Conservation (phyloP, 805 yeast species). For the Saccharomycopsis microspora region DNA sequence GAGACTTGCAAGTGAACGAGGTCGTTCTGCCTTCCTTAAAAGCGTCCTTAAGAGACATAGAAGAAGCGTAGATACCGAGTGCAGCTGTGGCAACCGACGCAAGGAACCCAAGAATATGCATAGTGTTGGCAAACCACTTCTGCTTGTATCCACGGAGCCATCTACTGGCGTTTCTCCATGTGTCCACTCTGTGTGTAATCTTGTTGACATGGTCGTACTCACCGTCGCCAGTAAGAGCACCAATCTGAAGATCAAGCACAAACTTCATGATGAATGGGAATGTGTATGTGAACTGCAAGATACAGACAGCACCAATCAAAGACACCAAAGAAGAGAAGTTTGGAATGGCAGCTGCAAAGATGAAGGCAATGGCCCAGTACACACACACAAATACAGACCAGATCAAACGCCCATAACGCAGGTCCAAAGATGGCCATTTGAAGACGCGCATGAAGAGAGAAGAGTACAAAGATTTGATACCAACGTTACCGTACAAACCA, state of each 20-base stretch:
- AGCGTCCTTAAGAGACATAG: slow-evolving; percentile 20
- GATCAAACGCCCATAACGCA: slow-evolving; percentile 24
- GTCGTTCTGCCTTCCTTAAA: slow-evolving; percentile 21
- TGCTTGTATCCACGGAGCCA: slow-evolving; percentile 18
- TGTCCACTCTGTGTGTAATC: slow-evolving; percentile 10
- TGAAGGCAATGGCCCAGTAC: slow-evolving; percentile 34
- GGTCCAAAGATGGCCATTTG: slow-evolving; percentile 23
- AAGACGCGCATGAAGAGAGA: slow-evolving; percentile 25
- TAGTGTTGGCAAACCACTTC: slow-evolving; percentile 17
- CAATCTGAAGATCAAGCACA: slow-evolving; percentile 18
- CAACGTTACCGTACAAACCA: slow-evolving; percentile 35
- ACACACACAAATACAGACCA: slow-evolving; percentile 28
- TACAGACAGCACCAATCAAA: slow-evolving; percentile 33
- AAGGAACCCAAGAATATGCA: slow-evolving; percentile 17
- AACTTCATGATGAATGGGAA: slow-evolving; percentile 26
- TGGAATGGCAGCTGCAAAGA: slow-evolving; percentile 34
- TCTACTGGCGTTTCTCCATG: slow-evolving; percentile 13
- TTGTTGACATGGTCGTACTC: slow-evolving; percentile 14
- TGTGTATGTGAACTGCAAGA: slow-evolving; percentile 34
- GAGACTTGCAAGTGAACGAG: slow-evolving; percentile 24
- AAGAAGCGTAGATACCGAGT: slow-evolving; percentile 23
- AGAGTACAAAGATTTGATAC: slow-evolving; percentile 33
- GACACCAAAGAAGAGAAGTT: slow-evolving; percentile 28
- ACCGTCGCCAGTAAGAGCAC: slow-evolving; percentile 17
- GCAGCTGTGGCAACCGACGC: slow-evolving; percentile 18